phyloP scores from a whole-genome alignment of 306 rosid species.

The Vicia faba region DNA sequence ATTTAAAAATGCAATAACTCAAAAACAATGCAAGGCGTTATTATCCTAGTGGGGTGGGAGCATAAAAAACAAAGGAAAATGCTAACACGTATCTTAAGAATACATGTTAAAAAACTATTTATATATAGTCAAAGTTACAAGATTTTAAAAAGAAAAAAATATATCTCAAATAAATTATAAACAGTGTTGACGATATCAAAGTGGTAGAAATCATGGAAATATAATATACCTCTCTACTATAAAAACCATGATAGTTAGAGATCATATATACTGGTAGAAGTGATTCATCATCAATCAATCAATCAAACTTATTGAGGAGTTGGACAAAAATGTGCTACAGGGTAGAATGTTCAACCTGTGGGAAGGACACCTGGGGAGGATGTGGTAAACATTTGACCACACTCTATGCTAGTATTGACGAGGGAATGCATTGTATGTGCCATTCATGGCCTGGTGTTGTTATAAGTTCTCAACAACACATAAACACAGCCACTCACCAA shows the following conservation, averaged over 20 bases:
- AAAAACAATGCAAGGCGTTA: conserved; percentile 24
- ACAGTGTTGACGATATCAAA: conserved; percentile 9
- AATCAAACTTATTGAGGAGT: not conserved
- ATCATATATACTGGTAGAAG: not conserved
- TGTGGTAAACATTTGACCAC: conserved; percentile 56
- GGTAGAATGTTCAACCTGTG: conserved; percentile 54
- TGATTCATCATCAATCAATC: not conserved
- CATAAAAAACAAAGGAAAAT: too few relatives aligned
- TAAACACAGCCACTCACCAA: not conserved
- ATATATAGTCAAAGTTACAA: too few relatives aligned
- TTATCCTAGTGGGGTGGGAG: too few relatives aligned
- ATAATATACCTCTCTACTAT: not conserved
- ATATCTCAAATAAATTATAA: not conserved
- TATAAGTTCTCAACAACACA: conserved; percentile 2
- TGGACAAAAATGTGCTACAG: conserved; percentile 52
- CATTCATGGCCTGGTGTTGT: conserved; percentile 76
- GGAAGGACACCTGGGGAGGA: conserved; percentile 56
- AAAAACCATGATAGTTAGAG: not conserved
- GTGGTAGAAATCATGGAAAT: not conserved
- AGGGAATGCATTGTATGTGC: conserved; percentile 72
- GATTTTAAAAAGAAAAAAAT: too few relatives aligned
- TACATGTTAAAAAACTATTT: too few relatives aligned
- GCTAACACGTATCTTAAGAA: too few relatives aligned
- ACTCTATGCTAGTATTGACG: conserved; percentile 53
- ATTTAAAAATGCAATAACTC: not conserved